Base-by-base conservation (phyloP, 108 stramenopile species). In the Cyclotella atomus region DNA sequence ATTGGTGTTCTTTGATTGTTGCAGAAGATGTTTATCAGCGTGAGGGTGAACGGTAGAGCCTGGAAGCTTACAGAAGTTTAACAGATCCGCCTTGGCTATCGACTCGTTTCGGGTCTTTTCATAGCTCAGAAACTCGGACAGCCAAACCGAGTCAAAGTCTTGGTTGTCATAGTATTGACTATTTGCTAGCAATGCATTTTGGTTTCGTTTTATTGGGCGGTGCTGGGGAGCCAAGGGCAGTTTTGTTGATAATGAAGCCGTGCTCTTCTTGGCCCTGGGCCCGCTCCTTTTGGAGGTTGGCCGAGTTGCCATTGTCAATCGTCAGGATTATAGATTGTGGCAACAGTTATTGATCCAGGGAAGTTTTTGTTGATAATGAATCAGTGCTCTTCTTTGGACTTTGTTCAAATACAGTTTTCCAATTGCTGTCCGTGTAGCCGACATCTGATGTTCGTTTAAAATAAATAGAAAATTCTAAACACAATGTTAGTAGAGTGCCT, bases 31-130 rank as follows among this genome's bases (percentile, higher is more conserved):
- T 29, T 73, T 80, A 44, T 73, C 69, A 8, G 79, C 79, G 46
- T 68, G 67, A 24, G 79, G 66, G 30, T 73, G 71, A 68, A 73
- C 71, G 0, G 62, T 54, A n/a, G 68, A 73, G 10, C 79, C 72
- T n/a, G 79, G 72, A 4, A 80, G 61, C 0, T 62, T 59, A 35
- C 60, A 69, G 38, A 73, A 73, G 7, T 73, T 68, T 10, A 35
- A n/a, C 5, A 73, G 28, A 49, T 81, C 80, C 16, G 52, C 68
- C 50, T 56, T 68, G 28, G 68, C 73, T 10, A 56, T 57, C 2
- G 44, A 27, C n/a, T 81, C 73, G 50, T 81, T 69, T 17, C 67
- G 2, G 23, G 12, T 24, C 29, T 70, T 70, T 33, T 81, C 72
- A 36, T 65, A 65, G 0, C 61, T 46, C 27, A 81, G 54, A 46